Base-by-base conservation (phyloP, 345 rosid genomes). In the Rhodomyrtus tomentosa region DNA sequence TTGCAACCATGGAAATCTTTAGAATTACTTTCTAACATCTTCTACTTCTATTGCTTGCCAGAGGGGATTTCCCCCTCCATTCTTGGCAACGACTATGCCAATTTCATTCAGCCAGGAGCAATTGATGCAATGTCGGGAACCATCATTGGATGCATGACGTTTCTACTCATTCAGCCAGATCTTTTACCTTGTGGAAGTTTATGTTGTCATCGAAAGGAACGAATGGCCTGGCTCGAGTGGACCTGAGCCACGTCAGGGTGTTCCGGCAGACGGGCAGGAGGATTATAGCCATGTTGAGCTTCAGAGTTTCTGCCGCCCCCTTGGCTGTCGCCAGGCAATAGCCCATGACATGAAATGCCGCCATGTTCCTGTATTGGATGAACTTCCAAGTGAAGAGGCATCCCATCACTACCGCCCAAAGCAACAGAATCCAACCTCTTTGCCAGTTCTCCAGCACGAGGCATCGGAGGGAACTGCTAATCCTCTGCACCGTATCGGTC, bases 251-350 rank as follows among this genome's bases (percentile, higher is more conserved):
- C 38, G 99, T 97, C 89, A 97, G 87, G 13, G 98, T 93, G 87
- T 95, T 97, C 54, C 99, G 92, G 88, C 99, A 97, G 29, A 95
- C 98, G 0, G 99, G 99, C 76, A 97, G 85, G n/a, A 97, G 93
- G 85, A 97, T 90, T 15, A 97, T 89, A 86, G 99, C 99, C 99
- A 97, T 95, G 88, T 97, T 97, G 91, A 97, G 92, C 90, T 97
- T 97, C 62, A 97, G 94, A 59, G 98, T 97, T 92, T 97, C 99
- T 3, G 98, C 99, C 48, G 99, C 95, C 16, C 98, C 99, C 92
- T 97, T 97, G 79, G 99, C 99, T 9, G 91, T 87, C 27, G 93
- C 81, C 85, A 97, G 73, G 87, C 99, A 97, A 83, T 95, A 90
- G 27, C 99, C 98, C 99, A 94, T 94, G 53, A 93, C 98, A 0